Conservation (phyloP, 495 filamentous ascomycete species). For the Podospora australis region DNA sequence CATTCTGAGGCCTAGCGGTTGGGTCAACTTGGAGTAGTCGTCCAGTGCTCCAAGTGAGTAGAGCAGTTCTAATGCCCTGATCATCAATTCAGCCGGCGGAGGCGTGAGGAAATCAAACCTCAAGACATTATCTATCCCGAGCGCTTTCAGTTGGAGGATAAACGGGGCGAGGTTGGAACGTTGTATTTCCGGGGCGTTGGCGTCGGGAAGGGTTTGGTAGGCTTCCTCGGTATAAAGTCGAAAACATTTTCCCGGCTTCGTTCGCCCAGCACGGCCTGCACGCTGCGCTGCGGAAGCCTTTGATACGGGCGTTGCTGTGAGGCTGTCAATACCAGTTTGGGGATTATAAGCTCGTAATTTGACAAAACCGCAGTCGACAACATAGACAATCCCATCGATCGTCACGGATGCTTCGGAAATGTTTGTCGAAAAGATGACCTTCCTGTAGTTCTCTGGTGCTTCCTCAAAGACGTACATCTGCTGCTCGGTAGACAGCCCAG, state of each 20-base stretch:
- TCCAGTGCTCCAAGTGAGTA: conserved; percentile 87
- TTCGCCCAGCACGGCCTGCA: conserved; percentile 85
- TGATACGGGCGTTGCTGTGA: conserved; percentile 83
- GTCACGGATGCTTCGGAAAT: conserved; percentile 95
- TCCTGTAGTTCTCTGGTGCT: conserved; percentile 75
- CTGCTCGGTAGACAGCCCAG: conserved; percentile 79
- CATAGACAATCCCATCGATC: conserved; percentile 88
- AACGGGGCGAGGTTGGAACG: conserved; percentile 86
- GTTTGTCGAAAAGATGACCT: conserved; percentile 92
- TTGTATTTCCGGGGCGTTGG: conserved; percentile 85
- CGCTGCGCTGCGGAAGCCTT: conserved; percentile 91
- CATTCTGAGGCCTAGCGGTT: conserved; percentile 81
- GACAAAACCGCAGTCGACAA: conserved; percentile 87
- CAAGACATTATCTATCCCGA: conserved; percentile 93
- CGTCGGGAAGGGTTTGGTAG: conserved; percentile 63
- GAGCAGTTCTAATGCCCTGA: conserved; percentile 80
- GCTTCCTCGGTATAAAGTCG: conserved; percentile 80
- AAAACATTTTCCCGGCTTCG: conserved; percentile 90
- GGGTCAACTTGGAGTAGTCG: conserved; percentile 84
- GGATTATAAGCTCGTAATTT: conserved; percentile 89
- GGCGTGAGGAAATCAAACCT: conserved; percentile 86
- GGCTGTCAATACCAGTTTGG: conserved; percentile 77
- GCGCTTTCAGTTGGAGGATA: conserved; percentile 87
- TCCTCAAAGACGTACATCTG: conserved; percentile 92
- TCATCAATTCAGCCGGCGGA: conserved; percentile 81